A percentile compares a stretch with the other conserved stretches of the same genome.
Evolutionary conservation across 306 rosid species (phyloP).

Genomic region (Potentilla sterilis): DNA sequence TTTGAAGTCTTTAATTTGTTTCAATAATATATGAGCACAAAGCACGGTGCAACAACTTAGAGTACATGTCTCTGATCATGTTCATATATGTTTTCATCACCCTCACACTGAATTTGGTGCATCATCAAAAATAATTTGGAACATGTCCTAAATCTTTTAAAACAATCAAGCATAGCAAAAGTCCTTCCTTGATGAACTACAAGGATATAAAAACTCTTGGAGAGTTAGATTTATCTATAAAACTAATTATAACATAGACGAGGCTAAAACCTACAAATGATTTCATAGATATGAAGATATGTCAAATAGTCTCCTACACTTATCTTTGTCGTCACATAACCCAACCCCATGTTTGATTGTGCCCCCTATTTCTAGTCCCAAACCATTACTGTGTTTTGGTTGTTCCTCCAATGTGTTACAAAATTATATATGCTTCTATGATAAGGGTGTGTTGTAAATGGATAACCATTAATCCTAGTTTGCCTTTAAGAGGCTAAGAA

Average conservation of each 20-base stretch:
- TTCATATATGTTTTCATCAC: background rate
- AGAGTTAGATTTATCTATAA: background rate
- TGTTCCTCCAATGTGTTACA: conserved; percentile 47
- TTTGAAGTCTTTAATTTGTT: background rate
- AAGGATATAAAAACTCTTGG: background rate
- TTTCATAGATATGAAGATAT: conserved; percentile 14
- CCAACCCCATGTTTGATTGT: conserved; percentile 28
- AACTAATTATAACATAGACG: background rate
- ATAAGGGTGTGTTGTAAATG: conserved; percentile 19
- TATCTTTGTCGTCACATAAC: conserved; percentile 28
- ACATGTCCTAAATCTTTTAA: conserved; percentile 9
- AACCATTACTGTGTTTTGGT: conserved; percentile 21
- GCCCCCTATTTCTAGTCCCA: conserved; percentile 31
- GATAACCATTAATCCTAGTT: conserved; percentile 14
- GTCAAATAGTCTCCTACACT: conserved; percentile 9
- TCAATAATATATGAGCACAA: conserved; percentile 2
- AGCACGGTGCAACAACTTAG: conserved; percentile 16
- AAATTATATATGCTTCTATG: conserved; percentile 24
- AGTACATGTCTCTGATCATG: conserved; percentile 22
- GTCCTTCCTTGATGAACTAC: background rate
- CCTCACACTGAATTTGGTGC: background rate
- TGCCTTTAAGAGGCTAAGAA: conserved; percentile 12
- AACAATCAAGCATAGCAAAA: conserved; percentile 38
- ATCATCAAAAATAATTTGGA: background rate
- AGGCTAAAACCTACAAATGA: conserved; percentile 28